A percentile compares a stretch with the other conserved stretches of the same genome.
Evolutionary conservation across 2,329 filamentous ascomycete species (phyloP).

Genomic region (Aspergillus awamori): DNA sequence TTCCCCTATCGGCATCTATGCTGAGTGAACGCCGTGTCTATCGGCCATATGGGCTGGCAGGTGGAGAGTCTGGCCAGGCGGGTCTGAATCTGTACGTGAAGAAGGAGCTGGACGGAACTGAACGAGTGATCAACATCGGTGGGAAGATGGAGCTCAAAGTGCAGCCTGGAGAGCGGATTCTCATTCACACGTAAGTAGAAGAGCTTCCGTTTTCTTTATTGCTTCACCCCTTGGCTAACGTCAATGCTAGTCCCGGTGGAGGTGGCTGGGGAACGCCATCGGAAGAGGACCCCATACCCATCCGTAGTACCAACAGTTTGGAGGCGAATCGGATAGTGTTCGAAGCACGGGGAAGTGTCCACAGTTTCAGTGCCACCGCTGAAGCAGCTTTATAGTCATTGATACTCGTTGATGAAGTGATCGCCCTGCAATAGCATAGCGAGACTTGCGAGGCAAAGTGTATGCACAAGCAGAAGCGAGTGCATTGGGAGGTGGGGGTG

Average conservation of each 20-base stretch:
- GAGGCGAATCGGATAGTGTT: not conserved
- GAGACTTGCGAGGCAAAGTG: not conserved
- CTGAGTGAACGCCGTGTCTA: conserved; percentile 76
- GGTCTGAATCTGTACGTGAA: conserved; percentile 88
- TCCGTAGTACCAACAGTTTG: not conserved
- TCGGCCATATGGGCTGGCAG: conserved; percentile 78
- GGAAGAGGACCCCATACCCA: not conserved
- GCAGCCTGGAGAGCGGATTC: conserved; percentile 63
- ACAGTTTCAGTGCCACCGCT: not conserved
- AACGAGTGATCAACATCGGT: conserved; percentile 60
- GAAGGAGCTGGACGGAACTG: conserved; percentile 62
- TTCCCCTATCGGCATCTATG: conserved; percentile 78
- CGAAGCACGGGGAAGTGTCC: not conserved
- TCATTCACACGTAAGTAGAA: conserved; percentile 56
- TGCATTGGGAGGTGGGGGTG: too few species aligned
- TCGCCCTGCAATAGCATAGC: not conserved
- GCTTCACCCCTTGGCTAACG: not conserved
- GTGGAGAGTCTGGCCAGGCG: conserved; percentile 75
- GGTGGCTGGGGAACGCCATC: conserved; percentile 42
- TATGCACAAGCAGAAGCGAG: not conserved
- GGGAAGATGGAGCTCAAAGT: conserved; percentile 66
- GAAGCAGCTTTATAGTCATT: not conserved
- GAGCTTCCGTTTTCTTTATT: too few species aligned
- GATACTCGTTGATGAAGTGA: not conserved
- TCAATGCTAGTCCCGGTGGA: conserved; percentile 44